Evolutionary conservation across 345 rosid genomes (phyloP).

Genomic region (Raphanus raphanistrum): DNA sequence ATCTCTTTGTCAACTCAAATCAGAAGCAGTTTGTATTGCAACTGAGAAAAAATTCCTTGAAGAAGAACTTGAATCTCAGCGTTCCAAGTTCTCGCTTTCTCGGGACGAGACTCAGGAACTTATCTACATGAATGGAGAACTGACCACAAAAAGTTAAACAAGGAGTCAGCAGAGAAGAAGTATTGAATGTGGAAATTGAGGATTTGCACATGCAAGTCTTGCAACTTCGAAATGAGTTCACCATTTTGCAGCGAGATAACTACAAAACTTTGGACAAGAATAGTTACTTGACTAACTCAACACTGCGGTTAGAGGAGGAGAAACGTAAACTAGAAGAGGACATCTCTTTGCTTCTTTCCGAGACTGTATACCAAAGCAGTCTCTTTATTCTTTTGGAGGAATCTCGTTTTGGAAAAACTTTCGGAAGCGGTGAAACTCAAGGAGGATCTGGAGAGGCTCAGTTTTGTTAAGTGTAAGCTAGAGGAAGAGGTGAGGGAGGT

Average conservation of each 20-base stretch:
- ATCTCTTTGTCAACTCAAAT: background rate
- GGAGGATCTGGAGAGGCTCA: constrained; percentile 46
- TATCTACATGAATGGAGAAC: constrained; percentile 45
- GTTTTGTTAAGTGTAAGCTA: constrained; percentile 51
- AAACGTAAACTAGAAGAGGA: constrained; percentile 65
- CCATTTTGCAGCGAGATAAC: constrained; percentile 53
- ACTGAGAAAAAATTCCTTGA: background rate
- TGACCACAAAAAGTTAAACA: constrained; percentile 52
- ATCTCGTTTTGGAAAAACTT: constrained; percentile 47
- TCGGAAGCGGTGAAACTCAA: constrained; percentile 47
- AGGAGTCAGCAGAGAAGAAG: constrained; percentile 59
- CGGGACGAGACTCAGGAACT: constrained; percentile 50
- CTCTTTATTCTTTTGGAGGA: constrained; percentile 57
- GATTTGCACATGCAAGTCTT: constrained; percentile 48
- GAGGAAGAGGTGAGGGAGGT: constrained; percentile 49
- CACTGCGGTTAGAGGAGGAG: constrained; percentile 49
- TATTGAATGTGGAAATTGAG: constrained; percentile 53
- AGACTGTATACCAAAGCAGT: constrained; percentile 56
- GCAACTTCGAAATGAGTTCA: constrained; percentile 48
- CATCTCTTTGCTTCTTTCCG: constrained; percentile 45
- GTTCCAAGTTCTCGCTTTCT: constrained; percentile 47
- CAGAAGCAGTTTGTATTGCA: background rate
- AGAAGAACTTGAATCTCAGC: constrained; percentile 44
- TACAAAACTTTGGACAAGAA: constrained; percentile 53
- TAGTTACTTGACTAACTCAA: constrained; percentile 43